Conservation (phyloP, 2,329 filamentous ascomycete species). For the Trichoderma harzianum region DNA sequence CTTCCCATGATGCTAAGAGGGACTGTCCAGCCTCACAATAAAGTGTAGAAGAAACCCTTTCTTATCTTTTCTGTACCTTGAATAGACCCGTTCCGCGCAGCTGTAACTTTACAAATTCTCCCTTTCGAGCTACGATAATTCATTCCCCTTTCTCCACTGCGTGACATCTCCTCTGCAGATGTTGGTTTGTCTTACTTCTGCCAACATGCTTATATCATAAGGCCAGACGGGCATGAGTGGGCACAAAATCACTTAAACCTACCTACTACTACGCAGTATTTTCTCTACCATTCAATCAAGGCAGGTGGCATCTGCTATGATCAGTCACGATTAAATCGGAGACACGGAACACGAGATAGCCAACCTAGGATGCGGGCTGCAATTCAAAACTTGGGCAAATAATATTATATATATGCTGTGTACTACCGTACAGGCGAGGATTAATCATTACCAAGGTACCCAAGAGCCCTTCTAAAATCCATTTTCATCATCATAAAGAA, state of each 20-base stretch:
- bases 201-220: not conserved
- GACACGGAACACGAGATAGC: no score
- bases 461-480: not conserved
- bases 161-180: not conserved
- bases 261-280: not conserved
- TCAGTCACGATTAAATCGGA: not conserved
- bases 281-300: not conserved
- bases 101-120: not conserved
- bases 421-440: not conserved
- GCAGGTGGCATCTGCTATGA: not conserved
- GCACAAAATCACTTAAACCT: not conserved
- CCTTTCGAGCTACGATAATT: not conserved
- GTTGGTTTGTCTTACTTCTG: not conserved
- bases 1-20: not conserved
- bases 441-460: not conserved
- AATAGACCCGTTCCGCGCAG: fast-evolving
- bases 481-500: constrained; percentile 22
- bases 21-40: not conserved
- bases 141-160: not conserved
- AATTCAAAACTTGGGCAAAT: not conserved
- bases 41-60: no score
- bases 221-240: not conserved
- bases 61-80: not conserved
- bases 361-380: no score
- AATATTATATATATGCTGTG: constrained; percentile 2